Base-by-base conservation (phyloP, 371 early-diverging fungal genomes). In the Dichotomocladium elegans region DNA sequence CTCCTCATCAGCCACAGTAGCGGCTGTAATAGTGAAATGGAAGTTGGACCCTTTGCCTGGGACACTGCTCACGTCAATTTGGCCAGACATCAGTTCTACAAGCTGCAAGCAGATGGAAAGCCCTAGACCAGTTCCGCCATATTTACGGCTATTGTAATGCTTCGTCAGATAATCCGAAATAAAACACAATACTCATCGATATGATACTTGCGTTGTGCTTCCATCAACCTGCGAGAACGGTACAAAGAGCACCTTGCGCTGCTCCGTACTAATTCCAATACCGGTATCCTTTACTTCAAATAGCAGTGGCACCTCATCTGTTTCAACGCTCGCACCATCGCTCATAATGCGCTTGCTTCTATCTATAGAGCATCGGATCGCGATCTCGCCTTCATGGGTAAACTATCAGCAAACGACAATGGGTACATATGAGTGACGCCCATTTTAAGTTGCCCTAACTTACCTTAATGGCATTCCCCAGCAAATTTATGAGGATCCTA, bases 101-200 rank as follows among this genome's bases (percentile, higher is more conserved):
- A 85, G 51, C 43, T 77, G 74, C 6, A 77, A 57, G 53, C 79
- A 79, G 30, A 85, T 83, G n/a, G 77, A 72, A 4, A 85, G 61
- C 0, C 86, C 86, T 6, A 85, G 58, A 8, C 86, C 86, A 4
- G 83, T 82, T 3, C 86, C 86, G 29, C 83, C 83, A 53, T 79
- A 83, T 54, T 74, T 80, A 21, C 82, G 79, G 6, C 67, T 71
- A 57, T 4, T 40, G 9, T 37, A 37, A 37, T 17, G 7, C n/a
- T 17, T 3, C 14, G 10, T 37, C 5, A 37, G 37, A n/a, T 17
- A 15, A 37, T 2, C n/a, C n/a, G n/a, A n/a, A n/a, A n/a, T n/a
- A n/a, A n/a, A n/a, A n/a, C n/a, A n/a, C n/a, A n/a, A n/a, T n/a
- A n/a, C n/a, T n/a, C n/a, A n/a, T n/a, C 11, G 10, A 27, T 12